These are phyloP conservation scores for Tephrocybe sp. DNA, from an alignment of 768 basidiomycete genomes.

Conservation along the genomic window DNA sequence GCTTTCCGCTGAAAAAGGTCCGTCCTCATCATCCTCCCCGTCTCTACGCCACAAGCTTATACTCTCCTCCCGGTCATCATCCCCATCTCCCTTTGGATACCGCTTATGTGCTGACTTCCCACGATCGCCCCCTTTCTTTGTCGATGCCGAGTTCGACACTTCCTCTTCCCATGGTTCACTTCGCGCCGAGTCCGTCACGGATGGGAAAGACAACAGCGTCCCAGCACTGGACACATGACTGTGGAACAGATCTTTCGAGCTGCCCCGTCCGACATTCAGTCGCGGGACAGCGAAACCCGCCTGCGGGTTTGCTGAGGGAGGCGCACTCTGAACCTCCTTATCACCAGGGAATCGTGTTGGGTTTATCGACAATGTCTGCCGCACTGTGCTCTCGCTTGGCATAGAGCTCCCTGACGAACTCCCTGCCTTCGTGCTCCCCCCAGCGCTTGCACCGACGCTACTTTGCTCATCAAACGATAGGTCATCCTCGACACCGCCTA, in stretches of 20 bases:
- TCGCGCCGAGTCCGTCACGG: conserved; percentile 47
- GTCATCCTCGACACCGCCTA: conserved; percentile 25
- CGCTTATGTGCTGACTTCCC: conserved; percentile 34
- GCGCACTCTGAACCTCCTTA: conserved; percentile 41
- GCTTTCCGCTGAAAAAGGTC: conserved; percentile 8
- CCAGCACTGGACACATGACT: conserved; percentile 21
- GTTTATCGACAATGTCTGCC: conserved; percentile 31
- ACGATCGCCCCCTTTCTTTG: conserved; percentile 24
- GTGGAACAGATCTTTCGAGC: conserved; percentile 36
- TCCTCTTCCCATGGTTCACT: conserved; percentile 39
- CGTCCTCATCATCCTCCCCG: conserved; percentile 18
- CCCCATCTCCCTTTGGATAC: conserved; percentile 46
- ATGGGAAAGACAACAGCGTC: conserved; percentile 47
- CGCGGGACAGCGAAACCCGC: conserved; percentile 22
- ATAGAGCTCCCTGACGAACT: conserved; percentile 7
- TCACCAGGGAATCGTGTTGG: conserved; percentile 26
- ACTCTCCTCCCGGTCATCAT: conserved; percentile 63
- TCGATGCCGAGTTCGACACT: conserved; percentile 16
- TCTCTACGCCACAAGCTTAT: conserved; percentile 45
- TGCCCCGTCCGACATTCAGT: conserved; percentile 23
- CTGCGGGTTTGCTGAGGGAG: conserved; percentile 36
- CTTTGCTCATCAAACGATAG: conserved; percentile 6
- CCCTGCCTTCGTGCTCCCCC: conserved; percentile 11
- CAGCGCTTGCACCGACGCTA: conserved; percentile 13
- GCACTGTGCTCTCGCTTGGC: conserved; percentile 4